Base-by-base conservation (phyloP, 116 monocot genomes). In the Iris pallida region DNA sequence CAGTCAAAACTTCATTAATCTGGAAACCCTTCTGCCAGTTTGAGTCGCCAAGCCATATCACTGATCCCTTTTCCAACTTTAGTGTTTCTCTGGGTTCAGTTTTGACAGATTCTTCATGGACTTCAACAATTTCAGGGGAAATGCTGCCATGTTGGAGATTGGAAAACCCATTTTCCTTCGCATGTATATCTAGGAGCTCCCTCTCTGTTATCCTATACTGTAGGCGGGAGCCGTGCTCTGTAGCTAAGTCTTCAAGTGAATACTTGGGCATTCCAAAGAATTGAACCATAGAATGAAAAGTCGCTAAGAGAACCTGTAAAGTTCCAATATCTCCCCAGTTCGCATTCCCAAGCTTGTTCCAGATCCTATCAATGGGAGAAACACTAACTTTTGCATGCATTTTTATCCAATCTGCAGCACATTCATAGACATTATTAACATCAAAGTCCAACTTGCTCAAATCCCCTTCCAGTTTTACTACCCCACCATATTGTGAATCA, bases 41-140 rank as follows among this genome's bases (percentile, higher is more conserved):
- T 16, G 80, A 71, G 51, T 96, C 86, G 41, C 92, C 88, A 46
- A 96, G 55, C 78, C 78, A 82, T 44, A 96, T 48, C 46, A 86
- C 79, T 15, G 83, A 85, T 40, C 91, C 95, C 57, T 77, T 76
- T 40, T 88, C 79, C 7, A 95, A 62, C 59, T 78, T 88, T 61
- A 94, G 17, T 8, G 66, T 68, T 69, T 81, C 81, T 57, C 69
- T 70, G 5, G 77, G 17, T 73, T 72, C 71, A 20, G 65, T 47
- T 75, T 68, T 77, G 56, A 71, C 41, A 17, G 75, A 70, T 57
- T 82, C 98, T 61, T 89, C 87, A n/a, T 84, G 77, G 10, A 90
- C 93, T 84, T 98, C 98, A 68, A 92, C 90, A 64, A 92, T 92
- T 80, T 98, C 98, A 64, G 93, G 77, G 59, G 93, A 90, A 66